phyloP scores from a whole-genome alignment of 2,329 filamentous ascomycete genomes.

The Neonectria faginata region DNA sequence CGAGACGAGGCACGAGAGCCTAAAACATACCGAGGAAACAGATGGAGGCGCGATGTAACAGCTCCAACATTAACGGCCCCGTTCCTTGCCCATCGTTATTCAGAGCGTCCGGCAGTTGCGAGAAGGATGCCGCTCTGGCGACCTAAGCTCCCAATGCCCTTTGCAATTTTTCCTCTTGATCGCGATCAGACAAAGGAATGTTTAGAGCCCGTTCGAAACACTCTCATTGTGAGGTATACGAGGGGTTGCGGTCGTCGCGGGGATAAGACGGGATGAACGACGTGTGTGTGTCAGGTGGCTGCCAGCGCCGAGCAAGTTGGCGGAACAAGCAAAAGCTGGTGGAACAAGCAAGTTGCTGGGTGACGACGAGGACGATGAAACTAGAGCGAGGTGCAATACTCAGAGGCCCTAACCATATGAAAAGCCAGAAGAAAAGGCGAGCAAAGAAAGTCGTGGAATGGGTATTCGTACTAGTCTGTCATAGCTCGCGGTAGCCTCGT shows the following conservation, averaged over 20 bases:
- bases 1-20: constrained; percentile 34
- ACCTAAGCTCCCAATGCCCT: constrained; percentile 19
- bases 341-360: constrained; percentile 1
- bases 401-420: constrained; percentile 13
- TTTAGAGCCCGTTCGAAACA: constrained; percentile 23
- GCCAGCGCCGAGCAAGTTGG: constrained; percentile 1
- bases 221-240: constrained; percentile 3
- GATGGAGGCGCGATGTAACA: constrained; percentile 29
- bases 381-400: constrained; percentile 4
- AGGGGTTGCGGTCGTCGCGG: constrained; percentile 24
- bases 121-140: constrained; percentile 14
- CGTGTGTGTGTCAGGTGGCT: constrained; percentile 30
- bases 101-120: constrained; percentile 20
- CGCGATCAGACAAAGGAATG: constrained; percentile 17
- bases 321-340: neutral
- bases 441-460: constrained; percentile 12
- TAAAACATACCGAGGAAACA: constrained; percentile 32
- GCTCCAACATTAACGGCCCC: constrained; percentile 22
- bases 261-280: constrained; percentile 13
- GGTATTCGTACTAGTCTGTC: neutral
- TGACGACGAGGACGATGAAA: constrained; percentile 13
- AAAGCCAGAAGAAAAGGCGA: constrained; percentile 14
- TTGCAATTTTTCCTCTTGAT: neutral
- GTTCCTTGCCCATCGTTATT: constrained; percentile 23
- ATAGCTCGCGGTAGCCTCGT: constrained; percentile 26